Evolutionary conservation across 345 rosid species (phyloP).

Genomic region (Eucalyptus erythrocorys): DNA sequence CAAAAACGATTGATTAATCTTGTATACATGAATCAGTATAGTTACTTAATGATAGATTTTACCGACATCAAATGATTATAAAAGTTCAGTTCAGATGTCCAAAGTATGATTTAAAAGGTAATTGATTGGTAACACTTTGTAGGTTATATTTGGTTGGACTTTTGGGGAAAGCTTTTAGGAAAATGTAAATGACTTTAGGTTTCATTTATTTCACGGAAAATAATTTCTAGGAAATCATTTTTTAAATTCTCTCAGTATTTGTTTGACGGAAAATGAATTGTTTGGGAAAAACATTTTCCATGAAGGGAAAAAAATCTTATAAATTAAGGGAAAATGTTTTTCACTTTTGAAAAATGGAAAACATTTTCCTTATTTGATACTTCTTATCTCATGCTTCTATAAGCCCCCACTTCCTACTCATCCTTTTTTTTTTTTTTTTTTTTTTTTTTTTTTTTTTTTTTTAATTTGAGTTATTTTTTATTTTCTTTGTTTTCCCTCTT

Average conservation of each 20-base stretch:
- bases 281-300: too few relatives aligned
- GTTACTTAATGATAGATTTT: neutral
- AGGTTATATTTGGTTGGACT: neutral
- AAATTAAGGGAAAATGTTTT: too few relatives aligned
- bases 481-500: too few relatives aligned
- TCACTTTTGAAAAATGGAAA: too few relatives aligned
- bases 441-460: accelerated
- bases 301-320: too few relatives aligned
- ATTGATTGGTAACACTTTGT: neutral
- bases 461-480: accelerated
- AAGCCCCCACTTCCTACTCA: too few relatives aligned
- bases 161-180: neutral
- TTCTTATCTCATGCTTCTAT: too few relatives aligned
- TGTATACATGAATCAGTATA: accelerated
- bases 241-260: accelerated
- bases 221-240: too few relatives aligned
- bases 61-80: neutral
- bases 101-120: neutral
- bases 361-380: accelerated
- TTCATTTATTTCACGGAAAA: accelerated
- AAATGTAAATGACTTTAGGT: too few relatives aligned
- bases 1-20: neutral
- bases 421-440: too few relatives aligned
- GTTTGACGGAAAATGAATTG: too few relatives aligned
- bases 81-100: neutral